phyloP scores from a whole-genome alignment of 768 basidiomycete species.

The Macrolepiota fuliginosa region DNA sequence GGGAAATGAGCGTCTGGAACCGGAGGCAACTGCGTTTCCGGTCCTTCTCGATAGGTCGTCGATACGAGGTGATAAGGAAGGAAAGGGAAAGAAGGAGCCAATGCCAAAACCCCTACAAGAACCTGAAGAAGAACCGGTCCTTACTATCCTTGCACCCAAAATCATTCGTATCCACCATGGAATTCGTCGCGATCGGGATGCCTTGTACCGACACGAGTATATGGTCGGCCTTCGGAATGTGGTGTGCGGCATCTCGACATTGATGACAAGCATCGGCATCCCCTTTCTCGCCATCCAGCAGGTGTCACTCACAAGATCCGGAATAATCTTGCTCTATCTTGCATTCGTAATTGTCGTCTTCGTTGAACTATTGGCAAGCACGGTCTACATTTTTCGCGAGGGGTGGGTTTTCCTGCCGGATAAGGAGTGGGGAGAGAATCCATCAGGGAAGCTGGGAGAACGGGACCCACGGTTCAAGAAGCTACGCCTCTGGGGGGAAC shows the following conservation, averaged over 20 bases:
- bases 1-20: neutral
- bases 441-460: neutral
- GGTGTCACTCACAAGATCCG: neutral
- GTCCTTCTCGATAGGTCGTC: neutral
- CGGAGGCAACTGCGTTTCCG: neutral
- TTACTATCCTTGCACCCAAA: neutral
- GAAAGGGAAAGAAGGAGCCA: neutral
- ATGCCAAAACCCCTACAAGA: too few relatives aligned
- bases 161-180: neutral
- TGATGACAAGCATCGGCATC: neutral
- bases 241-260: neutral
- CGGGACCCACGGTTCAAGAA: neutral
- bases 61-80: neutral
- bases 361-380: neutral
- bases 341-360: neutral
- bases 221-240: neutral
- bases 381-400: neutral
- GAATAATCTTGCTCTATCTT: neutral
- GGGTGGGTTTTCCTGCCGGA: neutral
- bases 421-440: neutral
- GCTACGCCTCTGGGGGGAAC: neutral
- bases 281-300: neutral
- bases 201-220: neutral
- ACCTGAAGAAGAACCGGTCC: neutral
- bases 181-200: neutral